phyloP scores from a whole-genome alignment of 345 rosid genomes.

The Acer saccharum region DNA sequence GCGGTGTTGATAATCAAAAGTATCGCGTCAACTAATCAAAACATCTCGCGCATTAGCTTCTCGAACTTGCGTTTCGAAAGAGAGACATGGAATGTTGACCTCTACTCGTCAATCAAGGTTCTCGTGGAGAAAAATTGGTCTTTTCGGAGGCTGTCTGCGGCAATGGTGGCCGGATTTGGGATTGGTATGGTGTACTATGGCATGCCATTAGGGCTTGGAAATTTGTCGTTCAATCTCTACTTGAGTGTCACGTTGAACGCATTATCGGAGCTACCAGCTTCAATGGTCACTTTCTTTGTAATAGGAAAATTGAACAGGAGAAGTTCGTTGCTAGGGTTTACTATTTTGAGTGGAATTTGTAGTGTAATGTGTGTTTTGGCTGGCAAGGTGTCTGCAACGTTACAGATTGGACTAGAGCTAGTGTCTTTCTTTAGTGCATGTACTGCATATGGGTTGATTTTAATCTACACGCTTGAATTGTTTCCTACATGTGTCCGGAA shows the following conservation, averaged over 20 bases:
- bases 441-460: conserved; percentile 39
- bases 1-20: conserved; percentile 49
- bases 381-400: conserved; percentile 17
- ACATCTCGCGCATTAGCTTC: conserved; percentile 28
- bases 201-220: conserved; percentile 65
- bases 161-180: conserved; percentile 53
- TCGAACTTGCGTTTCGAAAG: conserved; percentile 32
- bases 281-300: conserved; percentile 45
- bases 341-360: conserved; percentile 42
- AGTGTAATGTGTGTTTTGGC: conserved; percentile 41
- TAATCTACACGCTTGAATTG: conserved; percentile 61
- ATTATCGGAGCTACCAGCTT: conserved; percentile 63
- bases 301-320: conserved; percentile 46
- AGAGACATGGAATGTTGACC: conserved; percentile 32
- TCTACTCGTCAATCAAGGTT: conserved; percentile 48
- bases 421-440: conserved; percentile 60
- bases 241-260: conserved; percentile 63
- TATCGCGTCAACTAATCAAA: conserved; percentile 28
- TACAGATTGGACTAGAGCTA: conserved; percentile 57
- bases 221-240: conserved; percentile 57
- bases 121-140: conserved; percentile 57
- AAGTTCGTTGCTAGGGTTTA: conserved; percentile 43
- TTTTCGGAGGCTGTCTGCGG: conserved; percentile 36
- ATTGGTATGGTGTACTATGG: conserved; percentile 71
- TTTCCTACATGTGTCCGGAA: conserved; percentile 68